Evolutionary conservation across 202 grass and related monocot species (phyloP).

Genomic region (Musa balbisiana): DNA sequence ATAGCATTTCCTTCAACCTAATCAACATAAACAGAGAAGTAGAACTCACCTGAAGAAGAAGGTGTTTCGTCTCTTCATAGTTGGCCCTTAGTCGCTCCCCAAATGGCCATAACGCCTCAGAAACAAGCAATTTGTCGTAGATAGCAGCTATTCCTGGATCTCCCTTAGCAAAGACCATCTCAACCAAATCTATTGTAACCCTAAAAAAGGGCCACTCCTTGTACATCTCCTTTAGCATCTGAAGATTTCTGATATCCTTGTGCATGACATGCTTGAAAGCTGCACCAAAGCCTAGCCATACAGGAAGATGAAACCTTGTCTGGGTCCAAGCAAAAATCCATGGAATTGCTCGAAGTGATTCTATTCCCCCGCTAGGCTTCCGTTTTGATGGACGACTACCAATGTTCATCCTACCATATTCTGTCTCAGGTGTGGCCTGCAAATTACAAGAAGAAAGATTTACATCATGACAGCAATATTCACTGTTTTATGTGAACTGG

Average conservation of each 20-base stretch:
- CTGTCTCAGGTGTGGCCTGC: slow-evolving; percentile 87
- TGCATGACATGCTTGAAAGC: slow-evolving; percentile 70
- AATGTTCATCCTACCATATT: slow-evolving; percentile 99
- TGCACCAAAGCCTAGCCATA: slow-evolving; percentile 91
- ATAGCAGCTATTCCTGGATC: slow-evolving; percentile 88
- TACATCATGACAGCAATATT: background rate
- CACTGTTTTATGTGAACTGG: background rate
- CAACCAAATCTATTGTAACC: slow-evolving; percentile 93
- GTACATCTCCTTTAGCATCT: slow-evolving; percentile 85
- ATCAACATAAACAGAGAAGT: background rate
- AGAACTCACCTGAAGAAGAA: slow-evolving; percentile 76
- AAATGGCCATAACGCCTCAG: slow-evolving; percentile 60
- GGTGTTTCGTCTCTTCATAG: slow-evolving; percentile 80
- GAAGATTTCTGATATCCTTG: slow-evolving; percentile 72
- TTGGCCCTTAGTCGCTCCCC: slow-evolving; percentile 73
- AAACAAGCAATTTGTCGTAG: slow-evolving; percentile 88
- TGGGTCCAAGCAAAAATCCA: slow-evolving; percentile 99
- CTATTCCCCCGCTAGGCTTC: slow-evolving; percentile 94
- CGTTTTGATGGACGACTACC: slow-evolving; percentile 91
- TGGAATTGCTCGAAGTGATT: slow-evolving; percentile 92
- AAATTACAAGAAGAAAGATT: background rate
- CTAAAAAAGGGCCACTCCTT: slow-evolving; percentile 99
- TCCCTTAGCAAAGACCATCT: slow-evolving; percentile 99
- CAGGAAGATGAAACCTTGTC: slow-evolving; percentile 95
- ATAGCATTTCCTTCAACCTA: background rate